Base-by-base conservation (phyloP, 805 yeast species). In the Candida gorgasii region DNA sequence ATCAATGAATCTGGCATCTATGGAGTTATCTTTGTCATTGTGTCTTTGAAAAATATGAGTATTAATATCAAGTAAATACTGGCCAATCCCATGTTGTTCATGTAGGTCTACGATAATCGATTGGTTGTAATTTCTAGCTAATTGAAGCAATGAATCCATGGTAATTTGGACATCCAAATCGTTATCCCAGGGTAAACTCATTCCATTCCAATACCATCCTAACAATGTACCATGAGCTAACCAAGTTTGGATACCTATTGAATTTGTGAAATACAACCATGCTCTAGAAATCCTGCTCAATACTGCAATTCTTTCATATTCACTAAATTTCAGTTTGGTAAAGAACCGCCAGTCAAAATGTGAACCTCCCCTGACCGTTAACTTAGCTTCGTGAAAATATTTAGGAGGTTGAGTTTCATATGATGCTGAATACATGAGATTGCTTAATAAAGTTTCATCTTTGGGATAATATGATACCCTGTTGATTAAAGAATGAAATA, bases 321-420 rank as follows among this genome's bases (percentile, higher is more conserved):
- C 78, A 46, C 80, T 63, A 72, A 14, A 39, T 35, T 16, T 42
- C 1, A 76, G 69, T 12, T 82, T 84, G 47, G 72, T 73, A 63
- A 78, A 81, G 47, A 82, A 82, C 42, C 84, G 59, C 69, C 73
- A 74, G 54, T 82, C 86, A 49, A 78, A 77, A 32, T 81, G 86
- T 56, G 73, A 71, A 14, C 81, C 80, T 49, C 51, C 46, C 37
- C 70, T 46, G 7, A 8, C 13, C 6, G 23, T 18, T 17, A 27
- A 2, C 18, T 12, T 15, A 3, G 44, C 39, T 30, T 41, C 44
- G 23, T 41, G 44, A 26, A 41, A 41, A 20, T 35, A 41, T 13
- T 41, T 41, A 9, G n/a, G n/a, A 13, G 26, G 8, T 23, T 9
- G 16, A 3, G 17, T 15, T 3, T n/a, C 17, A 14, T 4, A 19